These are phyloP conservation scores for Wickerhamiella bombiphila DNA, from an alignment of 805 yeast genomes.

Conservation along the genomic window DNA sequence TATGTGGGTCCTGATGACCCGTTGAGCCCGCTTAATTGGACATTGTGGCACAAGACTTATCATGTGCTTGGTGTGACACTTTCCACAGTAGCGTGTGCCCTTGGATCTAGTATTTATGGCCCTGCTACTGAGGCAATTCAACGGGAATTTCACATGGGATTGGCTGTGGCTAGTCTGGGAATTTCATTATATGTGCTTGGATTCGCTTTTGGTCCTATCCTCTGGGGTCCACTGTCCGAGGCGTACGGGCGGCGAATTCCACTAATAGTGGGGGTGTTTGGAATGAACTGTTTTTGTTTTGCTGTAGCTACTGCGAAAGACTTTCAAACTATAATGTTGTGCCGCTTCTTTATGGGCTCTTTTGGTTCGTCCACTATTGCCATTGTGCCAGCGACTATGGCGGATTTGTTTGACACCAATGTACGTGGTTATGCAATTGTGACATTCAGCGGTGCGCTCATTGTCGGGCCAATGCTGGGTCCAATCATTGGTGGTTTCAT, in stretches of 20 bases:
- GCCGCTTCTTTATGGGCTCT: constrained; percentile 70
- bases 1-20: constrained; percentile 75
- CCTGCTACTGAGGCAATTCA: constrained; percentile 39
- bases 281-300: constrained; percentile 46
- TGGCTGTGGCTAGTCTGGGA: constrained; percentile 58
- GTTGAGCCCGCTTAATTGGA: constrained; percentile 67
- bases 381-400: constrained; percentile 74
- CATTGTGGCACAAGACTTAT: constrained; percentile 31
- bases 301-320: constrained; percentile 71
- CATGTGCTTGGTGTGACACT: constrained; percentile 35
- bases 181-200: constrained; percentile 79
- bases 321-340: constrained; percentile 50
- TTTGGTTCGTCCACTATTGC: constrained; percentile 77
- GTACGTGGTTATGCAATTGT: constrained; percentile 64
- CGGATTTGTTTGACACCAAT: constrained; percentile 57
- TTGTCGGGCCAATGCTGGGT: constrained; percentile 60
- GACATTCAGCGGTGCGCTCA: constrained; percentile 59
- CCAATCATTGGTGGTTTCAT: constrained; percentile 69
- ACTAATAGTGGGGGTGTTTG: constrained; percentile 39
- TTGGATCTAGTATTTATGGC: constrained; percentile 74
- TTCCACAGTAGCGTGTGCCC: constrained; percentile 24
- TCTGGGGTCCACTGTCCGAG: constrained; percentile 86
- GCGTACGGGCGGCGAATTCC: constrained; percentile 56
- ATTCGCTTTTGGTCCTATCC: constrained; percentile 80
- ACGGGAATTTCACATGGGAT: constrained; percentile 42